These are phyloP conservation scores for Leccinum pseudoinsigne DNA, from an alignment of 1,284 basidiomycete genomes.

Conservation along the genomic window DNA sequence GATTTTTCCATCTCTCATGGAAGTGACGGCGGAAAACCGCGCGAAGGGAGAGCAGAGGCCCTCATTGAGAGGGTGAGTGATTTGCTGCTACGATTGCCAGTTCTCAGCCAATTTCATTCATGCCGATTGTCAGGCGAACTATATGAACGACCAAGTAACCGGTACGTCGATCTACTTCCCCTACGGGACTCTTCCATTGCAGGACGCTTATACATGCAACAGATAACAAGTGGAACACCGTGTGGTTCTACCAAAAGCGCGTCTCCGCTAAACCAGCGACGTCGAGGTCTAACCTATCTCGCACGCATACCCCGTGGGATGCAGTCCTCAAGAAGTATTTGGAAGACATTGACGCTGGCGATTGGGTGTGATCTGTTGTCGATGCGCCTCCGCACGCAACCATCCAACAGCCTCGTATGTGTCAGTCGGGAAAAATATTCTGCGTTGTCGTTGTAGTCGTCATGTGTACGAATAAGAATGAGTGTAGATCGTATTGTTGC, in stretches of 20 bases:
- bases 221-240: not conserved
- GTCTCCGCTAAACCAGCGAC: not conserved
- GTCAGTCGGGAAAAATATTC: not conserved
- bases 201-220: not conserved
- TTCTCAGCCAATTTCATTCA: not conserved
- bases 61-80: not conserved
- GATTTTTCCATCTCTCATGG: not conserved
- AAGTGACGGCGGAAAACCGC: not conserved
- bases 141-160: not conserved
- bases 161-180: not conserved
- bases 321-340: not conserved
- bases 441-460: not conserved
- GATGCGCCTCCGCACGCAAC: not conserved
- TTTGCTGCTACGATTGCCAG: not conserved
- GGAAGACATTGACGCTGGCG: not conserved
- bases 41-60: not conserved
- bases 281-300: not conserved
- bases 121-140: not conserved
- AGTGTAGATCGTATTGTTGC: not conserved
- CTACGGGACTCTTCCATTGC: not conserved
- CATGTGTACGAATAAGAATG: not conserved
- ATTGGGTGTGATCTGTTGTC: not conserved
- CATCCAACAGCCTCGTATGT: not conserved
- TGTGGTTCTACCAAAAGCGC: not conserved
- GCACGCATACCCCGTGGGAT: not conserved